A percentile compares a stretch with the other conserved stretches of the same genome.
These are phyloP conservation scores for Suillus luteus DNA, from an alignment of 768 basidiomycete species.

Conservation along the genomic window DNA sequence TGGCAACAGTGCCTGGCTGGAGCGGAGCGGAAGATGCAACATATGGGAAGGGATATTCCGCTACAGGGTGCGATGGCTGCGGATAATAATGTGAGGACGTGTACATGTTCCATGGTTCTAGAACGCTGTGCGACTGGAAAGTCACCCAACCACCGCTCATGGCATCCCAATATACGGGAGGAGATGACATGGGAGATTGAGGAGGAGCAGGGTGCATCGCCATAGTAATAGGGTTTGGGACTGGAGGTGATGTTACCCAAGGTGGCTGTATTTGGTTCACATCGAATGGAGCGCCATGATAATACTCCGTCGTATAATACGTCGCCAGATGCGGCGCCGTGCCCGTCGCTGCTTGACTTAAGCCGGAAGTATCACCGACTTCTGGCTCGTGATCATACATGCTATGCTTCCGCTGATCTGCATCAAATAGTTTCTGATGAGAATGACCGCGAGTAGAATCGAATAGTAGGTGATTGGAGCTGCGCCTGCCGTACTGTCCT, in stretches of 20 bases:
- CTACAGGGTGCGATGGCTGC: slow-evolving; percentile 29
- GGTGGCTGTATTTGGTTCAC: slow-evolving; percentile 23
- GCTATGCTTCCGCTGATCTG: slow-evolving; percentile 23
- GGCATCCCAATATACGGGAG: slow-evolving; percentile 33
- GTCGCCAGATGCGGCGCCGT: neutral
- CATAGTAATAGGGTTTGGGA: slow-evolving; percentile 23
- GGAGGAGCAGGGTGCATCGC: slow-evolving; percentile 28
- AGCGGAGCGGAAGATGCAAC: slow-evolving; percentile 10
- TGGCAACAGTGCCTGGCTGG: slow-evolving; percentile 22
- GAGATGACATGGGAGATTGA: slow-evolving; percentile 26
- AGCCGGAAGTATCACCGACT: slow-evolving; percentile 8
- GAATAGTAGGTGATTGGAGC: slow-evolving; percentile 41
- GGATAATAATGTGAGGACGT: slow-evolving; percentile 34
- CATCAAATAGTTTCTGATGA: slow-evolving; percentile 28
- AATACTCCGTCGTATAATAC: slow-evolving; percentile 10
- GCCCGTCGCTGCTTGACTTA: neutral
- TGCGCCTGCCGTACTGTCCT: slow-evolving; percentile 34
- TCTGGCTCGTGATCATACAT: slow-evolving; percentile 26
- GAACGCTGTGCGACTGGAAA: slow-evolving; percentile 28
- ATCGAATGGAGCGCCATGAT: slow-evolving; percentile 20
- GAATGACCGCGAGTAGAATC: slow-evolving; percentile 36
- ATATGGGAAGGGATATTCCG: slow-evolving; percentile 13
- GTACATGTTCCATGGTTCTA: slow-evolving; percentile 35
- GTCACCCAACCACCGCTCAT: slow-evolving; percentile 32
- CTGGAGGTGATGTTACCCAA: slow-evolving; percentile 28